Evolutionary conservation across 495 filamentous ascomycete genomes (phyloP), one percentile per base, ranked within the genome.

Genomic region (Penicillium longicatenatum): DNA sequence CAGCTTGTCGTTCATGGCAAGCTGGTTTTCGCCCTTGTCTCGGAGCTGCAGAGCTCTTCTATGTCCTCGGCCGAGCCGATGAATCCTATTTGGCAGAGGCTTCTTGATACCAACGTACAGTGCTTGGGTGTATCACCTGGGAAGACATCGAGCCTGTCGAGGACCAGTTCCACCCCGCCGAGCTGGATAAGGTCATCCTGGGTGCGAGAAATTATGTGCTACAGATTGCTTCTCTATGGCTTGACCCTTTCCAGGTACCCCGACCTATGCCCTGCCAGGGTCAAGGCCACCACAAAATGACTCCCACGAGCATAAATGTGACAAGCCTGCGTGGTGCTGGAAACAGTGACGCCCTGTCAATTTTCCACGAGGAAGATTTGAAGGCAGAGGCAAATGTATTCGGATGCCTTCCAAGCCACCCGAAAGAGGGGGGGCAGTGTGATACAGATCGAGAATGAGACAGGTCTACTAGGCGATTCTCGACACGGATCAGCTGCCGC

Each of bases 371-470:
- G 16, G 74, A 75, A 61, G 67, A 59, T 8, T 50, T 48, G 2
- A 61, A 70, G 19, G 68, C 70, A 14, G 75, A 80, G 55, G 65
- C 66, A 2, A 69, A 62, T 43, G 76, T 75, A 12, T 81, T 77
- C 59, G 24, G 55, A 1, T 54, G 50, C 4, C 61, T 82, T 7
- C 71, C 79, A 68, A 41, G 45, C 16, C 75, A 79, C 43, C 21
- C 78, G 10, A 70, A 67, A 39, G 65, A 77, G n/a, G 30, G 77
- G 5, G 78, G 4, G 80, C 77, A 3, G 74, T 81, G 7, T 79
- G 78, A 71, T 77, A n/a, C 78, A 81, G 64, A 76, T 80, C 26
- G 74, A 82, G 67, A 80, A 80, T 50, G 79, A 80, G 64, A 64
- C 64, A 2, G 77, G 78, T 4, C 52, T 82, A 26, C 62, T 80